These are phyloP conservation scores for Alnus rubra DNA, from an alignment of 306 rosid species.

Conservation along the genomic window DNA sequence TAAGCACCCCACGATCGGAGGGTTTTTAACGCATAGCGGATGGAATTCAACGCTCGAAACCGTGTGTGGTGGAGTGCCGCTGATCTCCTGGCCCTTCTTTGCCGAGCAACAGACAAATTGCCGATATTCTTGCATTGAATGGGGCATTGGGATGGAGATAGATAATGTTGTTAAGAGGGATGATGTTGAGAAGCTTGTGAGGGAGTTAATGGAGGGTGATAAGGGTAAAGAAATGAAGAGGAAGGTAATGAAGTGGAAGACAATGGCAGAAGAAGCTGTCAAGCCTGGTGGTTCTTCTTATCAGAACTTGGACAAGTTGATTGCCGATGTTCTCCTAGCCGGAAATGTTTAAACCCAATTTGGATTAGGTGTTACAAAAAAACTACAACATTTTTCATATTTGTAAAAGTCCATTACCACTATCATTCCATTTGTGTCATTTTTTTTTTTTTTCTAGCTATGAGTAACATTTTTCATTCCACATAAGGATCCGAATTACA, in stretches of 20 bases:
- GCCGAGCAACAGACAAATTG: conserved; percentile 38
- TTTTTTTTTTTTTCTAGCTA: no score
- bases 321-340: background rate
- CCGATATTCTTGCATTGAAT: conserved; percentile 35
- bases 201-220: conserved; percentile 42
- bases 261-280: conserved; percentile 34
- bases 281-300: conserved; percentile 30
- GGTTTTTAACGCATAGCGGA: conserved; percentile 48
- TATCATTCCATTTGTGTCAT: no score
- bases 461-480: no score
- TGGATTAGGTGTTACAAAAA: no score
- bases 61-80: conserved; percentile 39
- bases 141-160: conserved; percentile 49
- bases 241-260: conserved; percentile 38
- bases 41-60: conserved; percentile 54
- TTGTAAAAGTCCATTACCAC: no score
- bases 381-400: no score
- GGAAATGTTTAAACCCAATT: no score
- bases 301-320: conserved; percentile 38
- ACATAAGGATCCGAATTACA: no score
- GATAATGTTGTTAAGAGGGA: conserved; percentile 42
- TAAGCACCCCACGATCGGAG: conserved; percentile 43
- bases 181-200: conserved; percentile 46
- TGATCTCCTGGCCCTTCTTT: conserved; percentile 46
- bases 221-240: conserved; percentile 45